Conservation (phyloP, 1,284 basidiomycete genomes). For the Sporisorium iseilematis-ciliati region DNA sequence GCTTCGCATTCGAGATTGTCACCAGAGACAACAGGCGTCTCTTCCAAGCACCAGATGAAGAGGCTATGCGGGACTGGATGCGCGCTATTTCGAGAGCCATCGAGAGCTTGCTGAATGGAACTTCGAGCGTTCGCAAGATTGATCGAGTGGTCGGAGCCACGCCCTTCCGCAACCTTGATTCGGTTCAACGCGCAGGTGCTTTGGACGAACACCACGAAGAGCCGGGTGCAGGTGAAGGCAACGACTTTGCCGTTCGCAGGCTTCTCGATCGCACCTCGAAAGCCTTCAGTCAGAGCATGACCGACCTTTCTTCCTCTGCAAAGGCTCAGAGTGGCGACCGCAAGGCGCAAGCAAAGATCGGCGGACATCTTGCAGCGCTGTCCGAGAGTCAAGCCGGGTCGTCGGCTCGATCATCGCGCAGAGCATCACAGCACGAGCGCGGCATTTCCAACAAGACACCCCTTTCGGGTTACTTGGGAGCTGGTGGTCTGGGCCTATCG, state of each 20-base stretch:
- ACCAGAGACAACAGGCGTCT: slow-evolving; percentile 72
- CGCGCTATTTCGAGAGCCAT: slow-evolving; percentile 73
- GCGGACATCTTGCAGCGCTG: slow-evolving; percentile 36
- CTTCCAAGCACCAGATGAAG: slow-evolving; percentile 73
- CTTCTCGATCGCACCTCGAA: slow-evolving; percentile 23
- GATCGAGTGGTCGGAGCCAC: slow-evolving; percentile 50
- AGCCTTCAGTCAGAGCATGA: slow-evolving; percentile 60
- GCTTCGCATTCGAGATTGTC: slow-evolving; percentile 73
- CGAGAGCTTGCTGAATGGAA: slow-evolving; percentile 73
- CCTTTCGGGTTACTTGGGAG: slow-evolving; percentile 55
- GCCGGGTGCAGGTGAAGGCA: slow-evolving; percentile 20
- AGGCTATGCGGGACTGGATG: slow-evolving; percentile 73
- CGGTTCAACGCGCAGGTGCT: slow-evolving; percentile 15
- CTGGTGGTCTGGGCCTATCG: slow-evolving; percentile 24
- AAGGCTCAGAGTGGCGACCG: slow-evolving; percentile 24
- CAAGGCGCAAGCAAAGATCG: slow-evolving; percentile 10
- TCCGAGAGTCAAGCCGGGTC: slow-evolving; percentile 42
- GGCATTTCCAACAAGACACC: slow-evolving; percentile 68
- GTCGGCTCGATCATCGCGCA: slow-evolving; percentile 18
- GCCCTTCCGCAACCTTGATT: slow-evolving; percentile 27
- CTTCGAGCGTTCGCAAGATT: slow-evolving; percentile 60
- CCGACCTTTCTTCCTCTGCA: slow-evolving; percentile 43
- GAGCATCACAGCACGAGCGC: slow-evolving; percentile 36
- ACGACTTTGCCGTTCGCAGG: slow-evolving; percentile 44
- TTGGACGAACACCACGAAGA: slow-evolving; percentile 28